Percentiles rank a stretch among this genome's conserved stretches.
phyloP scores from a whole-genome alignment of 2,329 filamentous ascomycete genomes.

The Xylaria digitata region DNA sequence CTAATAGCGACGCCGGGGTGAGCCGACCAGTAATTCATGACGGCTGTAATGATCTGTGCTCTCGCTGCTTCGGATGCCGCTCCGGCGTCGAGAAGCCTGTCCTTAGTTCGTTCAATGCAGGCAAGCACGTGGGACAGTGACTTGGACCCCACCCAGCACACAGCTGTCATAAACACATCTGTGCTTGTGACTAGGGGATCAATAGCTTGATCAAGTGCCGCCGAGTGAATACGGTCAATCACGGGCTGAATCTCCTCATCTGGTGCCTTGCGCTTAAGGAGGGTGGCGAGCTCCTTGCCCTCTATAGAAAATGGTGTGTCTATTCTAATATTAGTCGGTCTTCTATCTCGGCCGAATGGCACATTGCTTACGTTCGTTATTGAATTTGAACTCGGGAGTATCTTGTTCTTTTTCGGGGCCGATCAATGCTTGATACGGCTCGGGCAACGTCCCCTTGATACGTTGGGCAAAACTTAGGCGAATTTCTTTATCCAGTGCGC shows the following conservation, averaged over 20 bases:
- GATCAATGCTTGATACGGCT: constrained; percentile 83
- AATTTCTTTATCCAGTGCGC: constrained; percentile 95
- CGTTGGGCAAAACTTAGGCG: constrained; percentile 95
- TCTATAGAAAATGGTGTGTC: constrained; percentile 84
- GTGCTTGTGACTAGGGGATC: constrained; percentile 88
- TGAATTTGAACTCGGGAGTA: constrained; percentile 94
- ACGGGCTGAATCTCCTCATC: constrained; percentile 88
- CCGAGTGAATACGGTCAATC: constrained; percentile 83
- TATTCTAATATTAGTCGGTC: constrained; percentile 51
- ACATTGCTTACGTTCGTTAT: constrained; percentile 73
- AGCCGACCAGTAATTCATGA: constrained; percentile 92
- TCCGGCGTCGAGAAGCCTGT: constrained; percentile 83
- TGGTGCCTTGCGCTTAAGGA: constrained; percentile 84
- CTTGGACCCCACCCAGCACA: constrained; percentile 94
- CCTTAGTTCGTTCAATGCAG: constrained; percentile 94
- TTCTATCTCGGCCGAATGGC: constrained; percentile 18
- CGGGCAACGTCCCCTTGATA: constrained; percentile 91
- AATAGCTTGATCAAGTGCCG: constrained; percentile 75
- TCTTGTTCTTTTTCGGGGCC: constrained; percentile 91
- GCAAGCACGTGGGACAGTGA: constrained; percentile 95
- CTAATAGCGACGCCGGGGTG: constrained; percentile 92
- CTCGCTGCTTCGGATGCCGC: constrained; percentile 79
- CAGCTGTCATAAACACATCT: constrained; percentile 92
- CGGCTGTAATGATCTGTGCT: constrained; percentile 87
- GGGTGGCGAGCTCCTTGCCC: constrained; percentile 81